phyloP scores from a whole-genome alignment of 768 basidiomycete species.

The Hirschioporus abietinus region DNA sequence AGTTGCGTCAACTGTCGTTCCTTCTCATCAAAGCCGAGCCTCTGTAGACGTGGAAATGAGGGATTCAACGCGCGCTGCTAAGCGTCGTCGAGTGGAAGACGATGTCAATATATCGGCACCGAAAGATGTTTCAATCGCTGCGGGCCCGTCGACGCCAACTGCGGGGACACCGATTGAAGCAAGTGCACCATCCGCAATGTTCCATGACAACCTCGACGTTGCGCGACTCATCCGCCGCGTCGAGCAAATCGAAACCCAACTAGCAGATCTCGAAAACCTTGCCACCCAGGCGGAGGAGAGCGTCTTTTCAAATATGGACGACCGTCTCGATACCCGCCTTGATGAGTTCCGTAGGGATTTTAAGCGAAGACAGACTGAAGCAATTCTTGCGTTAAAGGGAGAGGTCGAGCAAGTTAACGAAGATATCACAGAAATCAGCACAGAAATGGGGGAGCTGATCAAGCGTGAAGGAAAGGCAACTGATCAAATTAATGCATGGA shows the following conservation, averaged over 20 bases:
- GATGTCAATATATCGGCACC: neutral
- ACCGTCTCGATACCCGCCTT: neutral
- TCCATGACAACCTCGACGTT: neutral
- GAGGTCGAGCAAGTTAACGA: neutral
- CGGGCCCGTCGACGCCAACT: neutral
- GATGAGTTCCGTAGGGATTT: neutral
- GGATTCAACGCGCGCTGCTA: neutral
- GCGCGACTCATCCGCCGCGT: neutral
- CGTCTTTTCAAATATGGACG: neutral
- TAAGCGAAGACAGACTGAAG: neutral
- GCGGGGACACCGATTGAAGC: neutral
- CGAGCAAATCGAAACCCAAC: neutral
- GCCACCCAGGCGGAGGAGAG: neutral
- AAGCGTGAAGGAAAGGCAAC: neutral
- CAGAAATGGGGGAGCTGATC: neutral
- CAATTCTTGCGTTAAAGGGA: neutral
- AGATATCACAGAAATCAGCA: neutral
- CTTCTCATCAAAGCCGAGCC: neutral
- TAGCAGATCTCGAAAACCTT: slow-evolving; percentile 1
- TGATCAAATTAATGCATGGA: neutral
- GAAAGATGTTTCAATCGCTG: neutral
- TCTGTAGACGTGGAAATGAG: neutral
- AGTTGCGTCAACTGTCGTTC: neutral
- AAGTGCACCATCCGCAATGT: neutral
- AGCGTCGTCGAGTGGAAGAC: neutral